Conservation (phyloP, 768 basidiomycete species). For the Tephrocybe sp. region DNA sequence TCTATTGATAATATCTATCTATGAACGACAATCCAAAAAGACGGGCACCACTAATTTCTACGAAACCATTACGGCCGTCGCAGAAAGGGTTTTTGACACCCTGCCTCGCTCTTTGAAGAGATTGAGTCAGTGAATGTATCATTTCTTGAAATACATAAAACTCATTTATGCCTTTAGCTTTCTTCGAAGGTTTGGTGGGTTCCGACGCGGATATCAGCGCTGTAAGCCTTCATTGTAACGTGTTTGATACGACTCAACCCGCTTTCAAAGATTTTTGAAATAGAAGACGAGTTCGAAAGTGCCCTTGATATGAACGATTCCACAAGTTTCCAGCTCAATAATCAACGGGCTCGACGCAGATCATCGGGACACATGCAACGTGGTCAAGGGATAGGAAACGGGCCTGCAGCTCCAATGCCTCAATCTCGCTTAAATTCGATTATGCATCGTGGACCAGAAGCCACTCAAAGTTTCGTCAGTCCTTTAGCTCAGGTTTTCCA, state of each 20-base stretch:
- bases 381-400: neutral
- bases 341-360: conserved; percentile 20
- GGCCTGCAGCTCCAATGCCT: conserved; percentile 17
- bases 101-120: conserved; percentile 75
- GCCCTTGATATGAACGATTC: conserved; percentile 52
- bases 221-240: conserved; percentile 36
- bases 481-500: conserved; percentile 77
- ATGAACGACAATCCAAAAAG: conserved; percentile 81
- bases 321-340: conserved; percentile 13
- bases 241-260: neutral
- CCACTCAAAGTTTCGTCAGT: conserved; percentile 42
- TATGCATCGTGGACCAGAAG: conserved; percentile 34
- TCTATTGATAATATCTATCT: conserved; percentile 74
- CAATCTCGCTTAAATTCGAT: conserved; percentile 44
- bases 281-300: conserved; percentile 65
- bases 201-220: conserved; percentile 71
- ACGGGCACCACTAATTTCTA: conserved; percentile 63
- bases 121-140: conserved; percentile 50
- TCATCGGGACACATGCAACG: conserved; percentile 7
- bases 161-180: conserved; percentile 38
- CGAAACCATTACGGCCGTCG: conserved; percentile 65
- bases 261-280: conserved; percentile 64
- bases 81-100: conserved; percentile 70
- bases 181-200: conserved; percentile 80
- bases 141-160: neutral